Evolutionary conservation across 2,329 filamentous ascomycete genomes (phyloP).

Genomic region (Phaeophleospora eucalypticola): DNA sequence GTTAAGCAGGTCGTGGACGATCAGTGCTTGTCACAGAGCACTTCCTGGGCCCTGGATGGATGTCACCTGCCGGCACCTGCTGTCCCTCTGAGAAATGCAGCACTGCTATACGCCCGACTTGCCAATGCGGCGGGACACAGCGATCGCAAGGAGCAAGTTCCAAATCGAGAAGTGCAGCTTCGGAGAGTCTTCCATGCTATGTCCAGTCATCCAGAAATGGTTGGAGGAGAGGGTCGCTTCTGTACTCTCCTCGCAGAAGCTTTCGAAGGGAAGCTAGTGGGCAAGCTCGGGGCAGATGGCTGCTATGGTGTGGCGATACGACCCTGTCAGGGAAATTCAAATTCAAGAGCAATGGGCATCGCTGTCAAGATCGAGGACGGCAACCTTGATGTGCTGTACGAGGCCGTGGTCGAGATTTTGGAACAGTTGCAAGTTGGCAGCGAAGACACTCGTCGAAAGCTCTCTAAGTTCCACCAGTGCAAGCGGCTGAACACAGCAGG

Average conservation of each 20-base stretch:
- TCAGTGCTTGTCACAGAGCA: conserved; percentile 21
- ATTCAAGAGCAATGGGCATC: conserved; percentile 42
- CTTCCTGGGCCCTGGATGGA: conserved; percentile 44
- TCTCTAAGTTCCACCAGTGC: conserved; percentile 35
- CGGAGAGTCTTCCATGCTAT: conserved; percentile 41
- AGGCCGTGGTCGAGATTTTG: conserved; percentile 43
- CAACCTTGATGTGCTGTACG: conserved; percentile 42
- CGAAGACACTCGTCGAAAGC: conserved; percentile 24
- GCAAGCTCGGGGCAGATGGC: conserved; percentile 49
- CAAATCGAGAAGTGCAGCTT: no score
- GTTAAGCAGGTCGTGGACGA: conserved; percentile 35
- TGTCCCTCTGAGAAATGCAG: conserved; percentile 37
- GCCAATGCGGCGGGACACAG: conserved; percentile 36
- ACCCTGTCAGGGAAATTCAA: conserved; percentile 36
- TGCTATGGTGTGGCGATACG: conserved; percentile 47
- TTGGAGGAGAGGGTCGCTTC: conserved; percentile 46
- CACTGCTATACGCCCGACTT: conserved; percentile 36
- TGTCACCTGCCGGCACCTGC: conserved; percentile 49
- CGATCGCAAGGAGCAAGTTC: conserved; percentile 19
- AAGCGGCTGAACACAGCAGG: conserved; percentile 38
- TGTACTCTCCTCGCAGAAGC: conserved; percentile 45
- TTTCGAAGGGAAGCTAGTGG: conserved; percentile 39
- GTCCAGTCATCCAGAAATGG: conserved; percentile 36
- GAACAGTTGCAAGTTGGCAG: conserved; percentile 41
- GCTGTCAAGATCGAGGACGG: conserved; percentile 51